Base-by-base conservation (phyloP, 208 protist genomes). In the Leishmania gerbilli region DNA sequence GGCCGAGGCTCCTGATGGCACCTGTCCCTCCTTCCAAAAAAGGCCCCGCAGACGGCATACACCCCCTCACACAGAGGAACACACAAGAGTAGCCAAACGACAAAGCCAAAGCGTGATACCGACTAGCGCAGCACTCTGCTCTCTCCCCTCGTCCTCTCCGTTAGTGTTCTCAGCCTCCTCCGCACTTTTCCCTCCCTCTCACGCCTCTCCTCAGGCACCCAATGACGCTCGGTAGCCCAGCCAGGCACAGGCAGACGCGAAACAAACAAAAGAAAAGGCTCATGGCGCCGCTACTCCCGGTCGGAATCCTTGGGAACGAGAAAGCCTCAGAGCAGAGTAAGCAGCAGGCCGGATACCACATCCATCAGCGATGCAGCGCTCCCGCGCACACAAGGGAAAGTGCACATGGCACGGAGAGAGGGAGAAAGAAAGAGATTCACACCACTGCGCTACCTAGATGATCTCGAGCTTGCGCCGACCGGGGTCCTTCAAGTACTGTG, bases 401-500 rank as follows among this genome's bases (percentile, higher is more conserved):
- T 55, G 51, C 64, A 17, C 55, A 64, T 24, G 34, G 68, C 45
- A 74, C 58, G 53, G 13, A 74, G 60, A 45, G 51, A 13, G 24
- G 13, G 51, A 31, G 19, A 19, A 47, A 27, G 40, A 72, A 6
- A 27, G 27, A 58, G 49, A 9, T 53, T 49, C 3, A 49, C 78
- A 76, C 80, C 6, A 84, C 17, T 42, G 37, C 55, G 2, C 11
- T 13, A 27, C 15, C 31, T 76, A 55, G n/a, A 76, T 40, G 40
- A 89, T 84, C 40, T 86, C 77, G 8, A 89, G 82, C n/a, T 75
- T 79, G 3, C 79, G 82, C 9, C 83, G 82, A 40, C 58, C 60
- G 24, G 81, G 86, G n/a, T 89, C 86, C 15, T 68, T 76, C 67
- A 84, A 58, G 58, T 89, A 87, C 24, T 80, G 71, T 31, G 80